These are phyloP conservation scores for Dentipellis fragilis DNA, from an alignment of 768 basidiomycete species.

Conservation along the genomic window DNA sequence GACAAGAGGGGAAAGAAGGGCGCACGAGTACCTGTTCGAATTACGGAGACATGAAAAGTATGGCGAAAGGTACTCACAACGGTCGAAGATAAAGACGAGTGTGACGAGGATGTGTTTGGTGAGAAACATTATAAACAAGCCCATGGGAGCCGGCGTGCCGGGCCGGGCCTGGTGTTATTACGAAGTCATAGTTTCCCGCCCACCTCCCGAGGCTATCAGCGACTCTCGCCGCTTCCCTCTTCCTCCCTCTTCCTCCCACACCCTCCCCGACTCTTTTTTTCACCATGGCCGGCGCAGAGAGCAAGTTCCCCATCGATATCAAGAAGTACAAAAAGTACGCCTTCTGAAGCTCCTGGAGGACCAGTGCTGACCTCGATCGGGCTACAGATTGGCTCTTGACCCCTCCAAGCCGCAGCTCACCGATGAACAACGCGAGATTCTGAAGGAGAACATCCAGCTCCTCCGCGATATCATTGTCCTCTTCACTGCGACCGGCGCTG, in stretches of 20 bases:
- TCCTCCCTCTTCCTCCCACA: not conserved
- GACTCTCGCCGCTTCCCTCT: not conserved
- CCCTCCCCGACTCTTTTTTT: not conserved
- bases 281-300: conserved; percentile 8
- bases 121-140: not conserved
- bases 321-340: conserved; percentile 9
- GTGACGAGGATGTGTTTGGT: not conserved
- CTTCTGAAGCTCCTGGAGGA: not conserved
- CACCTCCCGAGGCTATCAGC: not conserved
- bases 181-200: not conserved
- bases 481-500: conserved; percentile 80
- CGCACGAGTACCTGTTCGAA: not conserved
- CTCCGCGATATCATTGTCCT: conserved; percentile 78
- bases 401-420: conserved; percentile 54
- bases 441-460: conserved; percentile 67
- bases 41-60: not conserved
- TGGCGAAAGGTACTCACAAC: not conserved
- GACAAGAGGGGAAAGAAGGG: too few relatives aligned
- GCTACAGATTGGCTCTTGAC: conserved; percentile 57
- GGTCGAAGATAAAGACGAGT: not conserved
- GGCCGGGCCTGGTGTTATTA: not conserved
- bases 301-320: conserved; percentile 13
- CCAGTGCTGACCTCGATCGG: not conserved
- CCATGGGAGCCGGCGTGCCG: not conserved
- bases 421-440: conserved; percentile 44